phyloP scores from a whole-genome alignment of 352 stramenopile genomes.

The Paralagenidium karlingii region DNA sequence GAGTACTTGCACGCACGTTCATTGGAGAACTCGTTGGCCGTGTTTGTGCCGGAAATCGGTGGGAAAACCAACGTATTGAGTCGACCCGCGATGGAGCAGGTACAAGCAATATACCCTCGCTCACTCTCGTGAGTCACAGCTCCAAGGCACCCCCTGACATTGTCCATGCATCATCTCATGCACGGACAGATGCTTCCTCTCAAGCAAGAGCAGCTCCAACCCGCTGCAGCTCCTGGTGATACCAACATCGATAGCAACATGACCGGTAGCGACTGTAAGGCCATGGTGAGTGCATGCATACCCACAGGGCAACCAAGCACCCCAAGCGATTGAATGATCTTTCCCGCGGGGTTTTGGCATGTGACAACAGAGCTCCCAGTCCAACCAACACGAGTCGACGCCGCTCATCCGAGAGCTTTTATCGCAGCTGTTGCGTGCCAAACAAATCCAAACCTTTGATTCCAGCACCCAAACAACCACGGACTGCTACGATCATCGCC shows the following conservation, averaged over 20 bases:
- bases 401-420: conserved; percentile 21
- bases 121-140: too few species aligned
- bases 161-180: too few species aligned
- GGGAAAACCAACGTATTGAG: conserved; percentile 16
- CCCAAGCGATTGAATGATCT: too few species aligned
- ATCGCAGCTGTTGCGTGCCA: conserved; percentile 16
- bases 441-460: conserved; percentile 24
- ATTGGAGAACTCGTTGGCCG: conserved; percentile 43
- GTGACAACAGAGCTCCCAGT: background rate
- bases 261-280: background rate
- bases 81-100: background rate
- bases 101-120: too few species aligned
- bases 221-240: background rate
- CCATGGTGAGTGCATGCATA: too few species aligned
- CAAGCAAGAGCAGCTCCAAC: background rate
- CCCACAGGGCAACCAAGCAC: too few species aligned
- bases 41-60: conserved; percentile 60
- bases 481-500: conserved; percentile 51
- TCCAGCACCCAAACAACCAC: conserved; percentile 37
- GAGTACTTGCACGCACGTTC: conserved; percentile 34
- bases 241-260: background rate
- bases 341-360: background rate
- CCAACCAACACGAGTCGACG: background rate
- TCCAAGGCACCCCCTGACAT: too few species aligned
- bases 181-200: background rate